phyloP scores from a whole-genome alignment of 2,329 filamentous ascomycete genomes.

The Sphaerulina vaccinii region DNA sequence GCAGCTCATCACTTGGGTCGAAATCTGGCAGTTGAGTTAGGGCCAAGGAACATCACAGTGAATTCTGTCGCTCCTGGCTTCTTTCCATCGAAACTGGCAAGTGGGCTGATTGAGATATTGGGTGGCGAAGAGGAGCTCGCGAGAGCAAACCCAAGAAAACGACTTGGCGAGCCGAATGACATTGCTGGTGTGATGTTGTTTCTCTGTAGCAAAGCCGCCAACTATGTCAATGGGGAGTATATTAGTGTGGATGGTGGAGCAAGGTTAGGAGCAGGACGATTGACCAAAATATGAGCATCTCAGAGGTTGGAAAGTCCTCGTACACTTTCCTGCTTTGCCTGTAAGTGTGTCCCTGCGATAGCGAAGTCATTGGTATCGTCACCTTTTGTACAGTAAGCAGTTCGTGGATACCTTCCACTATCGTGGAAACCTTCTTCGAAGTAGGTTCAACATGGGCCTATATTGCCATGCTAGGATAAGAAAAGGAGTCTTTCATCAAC shows the following conservation, averaged over 20 bases:
- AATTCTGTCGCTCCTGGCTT: slow-evolving; percentile 68
- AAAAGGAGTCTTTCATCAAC: too few species aligned
- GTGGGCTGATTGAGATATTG: slow-evolving; percentile 65
- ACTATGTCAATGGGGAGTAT: slow-evolving; percentile 69
- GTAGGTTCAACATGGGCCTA: too few species aligned
- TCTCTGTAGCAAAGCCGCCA: slow-evolving; percentile 63
- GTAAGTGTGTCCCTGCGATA: too few species aligned
- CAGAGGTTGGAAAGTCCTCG: too few species aligned
- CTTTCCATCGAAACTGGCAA: slow-evolving; percentile 69
- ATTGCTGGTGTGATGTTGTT: slow-evolving; percentile 75
- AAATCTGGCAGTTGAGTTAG: slow-evolving; percentile 79
- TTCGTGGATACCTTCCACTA: too few species aligned
- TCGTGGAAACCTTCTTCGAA: too few species aligned
- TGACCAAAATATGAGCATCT: slow-evolving; percentile 29
- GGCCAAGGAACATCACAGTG: slow-evolving; percentile 73
- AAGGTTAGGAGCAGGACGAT: slow-evolving; percentile 24
- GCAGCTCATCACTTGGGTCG: slow-evolving; percentile 78
- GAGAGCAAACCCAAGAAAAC: slow-evolving; percentile 60
- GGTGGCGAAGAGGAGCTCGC: slow-evolving; percentile 67
- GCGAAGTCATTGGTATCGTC: too few species aligned
- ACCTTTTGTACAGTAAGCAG: too few species aligned
- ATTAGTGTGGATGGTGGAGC: slow-evolving; percentile 68
- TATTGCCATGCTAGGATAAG: too few species aligned
- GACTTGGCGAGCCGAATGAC: slow-evolving; percentile 70
- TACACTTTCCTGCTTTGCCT: too few species aligned